Evolutionary conservation across 2,329 filamentous ascomycete species (phyloP).

Genomic region (Penicillium capsulatum): DNA sequence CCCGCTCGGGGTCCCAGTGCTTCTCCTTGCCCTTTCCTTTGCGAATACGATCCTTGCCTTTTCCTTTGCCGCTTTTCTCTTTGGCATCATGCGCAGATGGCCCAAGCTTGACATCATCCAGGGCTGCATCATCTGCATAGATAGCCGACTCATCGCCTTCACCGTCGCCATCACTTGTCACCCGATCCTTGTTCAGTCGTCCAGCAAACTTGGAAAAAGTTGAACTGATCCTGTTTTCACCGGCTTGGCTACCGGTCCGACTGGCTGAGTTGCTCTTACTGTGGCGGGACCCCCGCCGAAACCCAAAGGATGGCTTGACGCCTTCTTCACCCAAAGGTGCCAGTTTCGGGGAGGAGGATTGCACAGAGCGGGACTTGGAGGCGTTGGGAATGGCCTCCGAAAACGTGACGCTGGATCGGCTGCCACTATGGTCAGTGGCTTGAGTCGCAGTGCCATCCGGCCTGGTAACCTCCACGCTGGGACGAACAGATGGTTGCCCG

Average conservation of each 20-base stretch:
- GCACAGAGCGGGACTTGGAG: constrained; percentile 20
- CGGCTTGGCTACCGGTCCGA: constrained; percentile 33
- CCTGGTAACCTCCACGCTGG: constrained; percentile 38
- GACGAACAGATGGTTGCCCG: constrained; percentile 29
- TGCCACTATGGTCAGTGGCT: constrained; percentile 13
- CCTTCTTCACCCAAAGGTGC: constrained; percentile 24
- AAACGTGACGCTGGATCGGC: constrained; percentile 29
- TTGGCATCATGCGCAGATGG: constrained; percentile 19
- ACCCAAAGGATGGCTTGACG: constrained; percentile 22
- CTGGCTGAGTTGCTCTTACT: constrained; percentile 34
- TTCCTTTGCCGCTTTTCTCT: constrained; percentile 21
- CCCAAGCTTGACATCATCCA: constrained; percentile 14
- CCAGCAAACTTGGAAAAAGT: constrained; percentile 36
- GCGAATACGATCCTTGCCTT: constrained; percentile 18
- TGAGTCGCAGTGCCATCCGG: constrained; percentile 22
- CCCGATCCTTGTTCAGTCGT: constrained; percentile 30
- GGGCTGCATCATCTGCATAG: constrained; percentile 18
- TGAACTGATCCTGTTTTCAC: constrained; percentile 35
- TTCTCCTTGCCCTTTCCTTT: constrained; percentile 34
- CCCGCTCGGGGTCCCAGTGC: constrained; percentile 38
- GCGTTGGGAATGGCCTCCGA: constrained; percentile 18
- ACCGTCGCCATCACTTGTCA: constrained; percentile 28
- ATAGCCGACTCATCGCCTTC: constrained; percentile 24
- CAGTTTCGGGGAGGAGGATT: constrained; percentile 26
- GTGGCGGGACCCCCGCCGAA: constrained; percentile 28